phyloP scores from a whole-genome alignment of 352 stramenopile species.

The Phytophthora pluvialis region DNA sequence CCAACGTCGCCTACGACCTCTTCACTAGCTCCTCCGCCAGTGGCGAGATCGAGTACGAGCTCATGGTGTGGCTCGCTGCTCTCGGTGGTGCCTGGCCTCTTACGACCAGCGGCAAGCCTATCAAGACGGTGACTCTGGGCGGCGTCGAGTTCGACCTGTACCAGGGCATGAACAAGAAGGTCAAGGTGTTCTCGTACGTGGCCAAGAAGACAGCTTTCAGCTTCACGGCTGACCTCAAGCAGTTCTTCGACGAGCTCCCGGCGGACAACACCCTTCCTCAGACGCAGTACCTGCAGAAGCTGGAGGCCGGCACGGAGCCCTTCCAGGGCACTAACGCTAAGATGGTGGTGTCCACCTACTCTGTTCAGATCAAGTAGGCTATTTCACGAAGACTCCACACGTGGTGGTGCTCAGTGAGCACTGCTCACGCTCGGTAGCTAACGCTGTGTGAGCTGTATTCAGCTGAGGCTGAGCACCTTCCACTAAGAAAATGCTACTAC shows the following conservation, averaged over 20 bases:
- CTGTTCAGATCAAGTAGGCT: constrained; percentile 26
- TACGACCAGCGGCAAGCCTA: constrained; percentile 30
- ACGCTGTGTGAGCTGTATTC: no score
- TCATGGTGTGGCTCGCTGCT: constrained; percentile 51
- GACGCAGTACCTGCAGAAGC: constrained; percentile 34
- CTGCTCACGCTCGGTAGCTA: no score
- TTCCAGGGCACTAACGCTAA: constrained; percentile 41
- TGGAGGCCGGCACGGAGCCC: constrained; percentile 43
- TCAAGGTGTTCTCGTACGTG: constrained; percentile 47
- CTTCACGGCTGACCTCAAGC: constrained; percentile 38
- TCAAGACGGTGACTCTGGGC: constrained; percentile 31
- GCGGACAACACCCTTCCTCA: constrained; percentile 31
- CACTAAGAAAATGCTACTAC: no score
- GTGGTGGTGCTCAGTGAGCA: no score
- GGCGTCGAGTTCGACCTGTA: constrained; percentile 41
- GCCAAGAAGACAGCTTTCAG: constrained; percentile 25
- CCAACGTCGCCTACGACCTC: constrained; percentile 50
- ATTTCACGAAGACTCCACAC: background rate
- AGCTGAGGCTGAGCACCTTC: no score
- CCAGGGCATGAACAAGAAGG: constrained; percentile 42
- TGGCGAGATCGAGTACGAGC: constrained; percentile 44
- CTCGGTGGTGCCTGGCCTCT: constrained; percentile 38
- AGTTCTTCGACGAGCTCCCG: constrained; percentile 39
- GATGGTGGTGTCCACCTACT: constrained; percentile 36
- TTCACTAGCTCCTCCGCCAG: constrained; percentile 34